Evolutionary conservation across 768 basidiomycete species (phyloP).

Genomic region (Plicaturopsis crispa): DNA sequence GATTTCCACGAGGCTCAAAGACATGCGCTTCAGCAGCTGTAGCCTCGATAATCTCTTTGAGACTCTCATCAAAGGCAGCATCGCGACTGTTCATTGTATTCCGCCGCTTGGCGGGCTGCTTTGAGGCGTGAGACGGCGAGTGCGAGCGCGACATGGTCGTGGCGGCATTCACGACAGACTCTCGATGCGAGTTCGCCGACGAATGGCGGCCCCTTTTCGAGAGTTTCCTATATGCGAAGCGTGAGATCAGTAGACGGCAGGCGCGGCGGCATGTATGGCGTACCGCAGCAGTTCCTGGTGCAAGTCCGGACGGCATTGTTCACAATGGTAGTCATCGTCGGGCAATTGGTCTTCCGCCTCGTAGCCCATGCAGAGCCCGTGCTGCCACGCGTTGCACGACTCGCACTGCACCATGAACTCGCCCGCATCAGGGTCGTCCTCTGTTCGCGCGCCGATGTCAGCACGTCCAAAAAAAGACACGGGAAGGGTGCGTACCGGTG

Average conservation of each 20-base stretch:
- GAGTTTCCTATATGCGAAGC: conserved; percentile 40
- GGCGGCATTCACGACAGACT: conserved; percentile 21
- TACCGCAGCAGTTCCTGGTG: conserved; percentile 80
- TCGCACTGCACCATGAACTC: conserved; percentile 99
- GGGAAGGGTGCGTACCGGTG: conserved; percentile 44
- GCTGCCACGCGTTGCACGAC: conserved; percentile 96
- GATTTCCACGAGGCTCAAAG: conserved; percentile 25
- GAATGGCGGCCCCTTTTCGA: conserved; percentile 57
- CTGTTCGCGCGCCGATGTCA: conserved; percentile 27
- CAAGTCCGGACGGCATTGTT: conserved; percentile 82
- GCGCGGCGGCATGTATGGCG: conserved; percentile 17
- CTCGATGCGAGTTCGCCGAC: conserved; percentile 55
- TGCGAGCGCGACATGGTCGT: conserved; percentile 63
- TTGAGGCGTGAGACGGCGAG: conserved; percentile 50
- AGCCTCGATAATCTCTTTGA: conserved; percentile 69
- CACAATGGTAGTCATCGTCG: conserved; percentile 87
- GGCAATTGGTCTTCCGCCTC: conserved; percentile 67
- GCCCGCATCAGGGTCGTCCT: conserved; percentile 76
- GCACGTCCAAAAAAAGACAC: conserved; percentile 15
- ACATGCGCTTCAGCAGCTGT: conserved; percentile 67
- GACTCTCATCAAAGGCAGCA: conserved; percentile 85
- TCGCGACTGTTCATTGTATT: conserved; percentile 98
- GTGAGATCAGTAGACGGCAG: conserved; percentile 12
- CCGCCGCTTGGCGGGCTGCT: conserved; percentile 75
- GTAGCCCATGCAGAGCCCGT: conserved; percentile 93